Evolutionary conservation across 495 filamentous ascomycete genomes (phyloP), one percentile per base, ranked within the genome.

Genomic region (Aspergillus egyptiacus): DNA sequence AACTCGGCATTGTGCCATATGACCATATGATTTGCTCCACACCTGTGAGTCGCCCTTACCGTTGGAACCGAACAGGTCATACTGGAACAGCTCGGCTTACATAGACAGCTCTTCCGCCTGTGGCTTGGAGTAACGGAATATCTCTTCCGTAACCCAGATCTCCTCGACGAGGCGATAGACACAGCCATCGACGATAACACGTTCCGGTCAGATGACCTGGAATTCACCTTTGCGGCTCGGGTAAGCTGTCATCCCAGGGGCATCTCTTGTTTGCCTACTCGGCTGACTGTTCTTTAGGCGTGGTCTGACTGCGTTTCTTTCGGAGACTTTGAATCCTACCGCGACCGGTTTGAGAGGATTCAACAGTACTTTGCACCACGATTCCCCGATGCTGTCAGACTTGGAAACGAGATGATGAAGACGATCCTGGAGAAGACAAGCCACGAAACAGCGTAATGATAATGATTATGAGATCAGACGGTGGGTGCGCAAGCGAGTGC

Each of bases 11-110:
- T 53, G 86, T 93, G 25, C 93, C 93, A 1, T 98, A 97, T 65
- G 91, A 97, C 66, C 93, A 98, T 71, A 96, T 97, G 89, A 95
- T 98, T 56, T 98, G 93, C 70, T 95, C 88, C 10, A 98, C 93
- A 11, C 93, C 93, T 43, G 83, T 85, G 64, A 64, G 78, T 42
- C 15, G 20, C 10, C 11, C 24, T 45, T 36, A 37, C 32, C 20
- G 39, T 17, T 14, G 5, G 8, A 0, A n/a, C 9, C 15, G 14
- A 30, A 13, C 15, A 43, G 5, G 11, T 22, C 19, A 9, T 8
- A n/a, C n/a, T 25, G 20, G 10, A 14, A 39, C 39, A 28, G 20
- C 31, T 20, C 42, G 40, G 18, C 52, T 62, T 48, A 65, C 15
- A 9, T 23, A 47, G 6, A 41, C 39, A 86, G 80, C 77, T 96